Evolutionary conservation across 257 asterid species (phyloP).

Genomic region (Salvia splendens): DNA sequence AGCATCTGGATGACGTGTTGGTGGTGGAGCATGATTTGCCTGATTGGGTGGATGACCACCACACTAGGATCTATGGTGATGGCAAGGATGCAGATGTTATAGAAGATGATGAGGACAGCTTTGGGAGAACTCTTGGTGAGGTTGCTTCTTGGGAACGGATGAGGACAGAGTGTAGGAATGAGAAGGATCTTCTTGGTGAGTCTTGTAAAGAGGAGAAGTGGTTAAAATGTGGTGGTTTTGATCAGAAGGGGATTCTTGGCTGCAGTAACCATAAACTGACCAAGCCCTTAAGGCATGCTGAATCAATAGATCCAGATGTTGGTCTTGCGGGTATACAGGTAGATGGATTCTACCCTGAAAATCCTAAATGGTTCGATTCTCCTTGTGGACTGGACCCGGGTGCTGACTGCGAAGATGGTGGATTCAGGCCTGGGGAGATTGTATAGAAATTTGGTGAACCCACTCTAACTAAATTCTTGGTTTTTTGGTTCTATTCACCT

Average conservation of each 20-base stretch:
- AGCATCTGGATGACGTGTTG: slow-evolving; percentile 73
- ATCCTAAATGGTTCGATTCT: slow-evolving; percentile 96
- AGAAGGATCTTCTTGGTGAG: slow-evolving; percentile 74
- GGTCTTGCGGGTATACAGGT: slow-evolving; percentile 80
- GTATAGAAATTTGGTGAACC: slow-evolving; percentile 70
- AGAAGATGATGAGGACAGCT: slow-evolving; percentile 96
- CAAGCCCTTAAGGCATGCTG: slow-evolving; percentile 59
- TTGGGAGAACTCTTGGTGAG: slow-evolving; percentile 95
- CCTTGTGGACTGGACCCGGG: slow-evolving; percentile 82
- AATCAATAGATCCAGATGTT: slow-evolving; percentile 69
- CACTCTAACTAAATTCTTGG: slow-evolving; percentile 52
- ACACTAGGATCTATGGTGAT: slow-evolving; percentile 61
- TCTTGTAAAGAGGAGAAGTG: slow-evolving; percentile 83
- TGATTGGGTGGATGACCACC: slow-evolving; percentile 91
- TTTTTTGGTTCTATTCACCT: slow-evolving; percentile 34
- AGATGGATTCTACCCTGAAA: slow-evolving; percentile 80
- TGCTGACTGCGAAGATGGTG: slow-evolving; percentile 73
- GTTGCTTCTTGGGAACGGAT: slow-evolving; percentile 95
- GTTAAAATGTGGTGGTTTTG: slow-evolving; percentile 76
- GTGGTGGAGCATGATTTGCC: slow-evolving; percentile 95
- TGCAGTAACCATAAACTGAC: slow-evolving; percentile 47
- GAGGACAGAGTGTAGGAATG: slow-evolving; percentile 63
- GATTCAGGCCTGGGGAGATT: slow-evolving; percentile 75
- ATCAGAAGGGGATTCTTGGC: slow-evolving; percentile 71
- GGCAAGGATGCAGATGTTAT: slow-evolving; percentile 84